These are phyloP conservation scores for Sodiomyces alkalinus DNA, from an alignment of 2,329 filamentous ascomycete genomes.

Conservation along the genomic window DNA sequence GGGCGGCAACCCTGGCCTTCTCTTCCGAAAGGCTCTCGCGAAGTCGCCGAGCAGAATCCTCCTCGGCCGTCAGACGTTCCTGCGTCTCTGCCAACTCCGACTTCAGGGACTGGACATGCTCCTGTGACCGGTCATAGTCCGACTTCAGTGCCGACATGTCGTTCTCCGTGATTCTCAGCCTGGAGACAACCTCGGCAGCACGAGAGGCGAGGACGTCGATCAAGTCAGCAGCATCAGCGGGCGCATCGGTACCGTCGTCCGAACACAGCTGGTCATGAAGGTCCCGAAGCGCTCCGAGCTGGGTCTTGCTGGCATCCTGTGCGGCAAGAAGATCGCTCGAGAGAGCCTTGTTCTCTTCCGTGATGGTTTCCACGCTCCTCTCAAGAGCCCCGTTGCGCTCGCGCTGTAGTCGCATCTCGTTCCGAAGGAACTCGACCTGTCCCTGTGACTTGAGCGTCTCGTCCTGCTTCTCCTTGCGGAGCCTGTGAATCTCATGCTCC, in stretches of 20 bases:
- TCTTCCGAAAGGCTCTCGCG: conserved; percentile 38
- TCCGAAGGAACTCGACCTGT: conserved; percentile 46
- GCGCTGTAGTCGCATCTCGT: conserved; percentile 42
- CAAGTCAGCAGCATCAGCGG: conserved; percentile 41
- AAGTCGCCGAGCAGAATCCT: conserved; percentile 34
- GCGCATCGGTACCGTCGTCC: conserved; percentile 30
- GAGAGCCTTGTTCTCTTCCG: conserved; percentile 37
- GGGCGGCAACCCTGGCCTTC: conserved; percentile 34
- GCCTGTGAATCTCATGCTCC: conserved; percentile 53
- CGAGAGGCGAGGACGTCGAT: conserved; percentile 43
- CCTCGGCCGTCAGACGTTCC: conserved; percentile 34
- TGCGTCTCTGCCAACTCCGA: conserved; percentile 38
- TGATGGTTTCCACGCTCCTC: conserved; percentile 36
- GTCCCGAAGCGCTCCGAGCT: conserved; percentile 39
- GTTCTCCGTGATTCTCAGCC: conserved; percentile 42
- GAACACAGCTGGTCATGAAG: conserved; percentile 44
- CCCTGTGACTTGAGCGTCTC: conserved; percentile 43
- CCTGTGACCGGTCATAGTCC: conserved; percentile 46
- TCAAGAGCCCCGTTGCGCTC: conserved; percentile 45
- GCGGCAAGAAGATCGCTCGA: conserved; percentile 32
- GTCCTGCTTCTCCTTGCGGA: conserved; percentile 41
- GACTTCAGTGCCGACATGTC: conserved; percentile 44
- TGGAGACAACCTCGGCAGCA: conserved; percentile 43
- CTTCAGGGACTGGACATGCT: conserved; percentile 38
- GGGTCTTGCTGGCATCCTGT: conserved; percentile 35